A percentile compares a stretch with the other conserved stretches of the same genome.
Conservation (phyloP, 2,329 filamentous ascomycete species). For the Curvularia sp. region DNA sequence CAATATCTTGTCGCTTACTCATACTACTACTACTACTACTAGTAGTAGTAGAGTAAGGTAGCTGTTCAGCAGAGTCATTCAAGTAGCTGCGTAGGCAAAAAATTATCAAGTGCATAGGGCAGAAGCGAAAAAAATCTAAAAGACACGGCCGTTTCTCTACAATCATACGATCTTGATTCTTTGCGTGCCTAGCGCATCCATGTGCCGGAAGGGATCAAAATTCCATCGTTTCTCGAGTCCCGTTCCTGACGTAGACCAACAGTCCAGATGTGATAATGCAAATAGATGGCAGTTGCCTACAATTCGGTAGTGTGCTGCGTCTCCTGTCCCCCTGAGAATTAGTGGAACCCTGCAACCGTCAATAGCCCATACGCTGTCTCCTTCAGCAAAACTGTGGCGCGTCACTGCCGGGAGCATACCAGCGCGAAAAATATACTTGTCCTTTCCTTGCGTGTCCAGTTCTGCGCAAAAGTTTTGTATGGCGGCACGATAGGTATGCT, state of each 20-base stretch:
- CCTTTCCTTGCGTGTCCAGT: slow-evolving; percentile 6
- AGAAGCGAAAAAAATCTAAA: neutral
- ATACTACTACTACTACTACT: too few relatives aligned
- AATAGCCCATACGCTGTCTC: slow-evolving; percentile 22
- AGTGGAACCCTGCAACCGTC: slow-evolving; percentile 18
- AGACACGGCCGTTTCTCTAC: neutral
- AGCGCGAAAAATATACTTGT: slow-evolving; percentile 18
- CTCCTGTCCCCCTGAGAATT: slow-evolving; percentile 9
- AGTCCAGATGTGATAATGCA: slow-evolving; percentile 18
- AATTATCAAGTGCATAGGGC: neutral
- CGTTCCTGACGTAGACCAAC: slow-evolving; percentile 16
- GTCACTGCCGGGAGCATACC: slow-evolving; percentile 15
- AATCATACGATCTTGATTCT: slow-evolving; percentile 14
- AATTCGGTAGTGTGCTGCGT: slow-evolving; percentile 7
- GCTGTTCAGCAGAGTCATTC: neutral
- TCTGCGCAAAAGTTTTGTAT: slow-evolving; percentile 17
- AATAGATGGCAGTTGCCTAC: slow-evolving; percentile 19
- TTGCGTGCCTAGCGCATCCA: slow-evolving; percentile 17
- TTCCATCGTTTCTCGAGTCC: slow-evolving; percentile 18
- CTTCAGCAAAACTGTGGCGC: slow-evolving; percentile 8
- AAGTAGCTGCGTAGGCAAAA: neutral
- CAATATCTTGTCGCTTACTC: too few relatives aligned
- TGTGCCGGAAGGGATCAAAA: slow-evolving; percentile 21
- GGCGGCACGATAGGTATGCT: neutral
- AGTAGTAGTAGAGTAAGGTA: neutral